Conservation (phyloP, 805 yeast species). For the Teunomyces barrocoloradensis region DNA sequence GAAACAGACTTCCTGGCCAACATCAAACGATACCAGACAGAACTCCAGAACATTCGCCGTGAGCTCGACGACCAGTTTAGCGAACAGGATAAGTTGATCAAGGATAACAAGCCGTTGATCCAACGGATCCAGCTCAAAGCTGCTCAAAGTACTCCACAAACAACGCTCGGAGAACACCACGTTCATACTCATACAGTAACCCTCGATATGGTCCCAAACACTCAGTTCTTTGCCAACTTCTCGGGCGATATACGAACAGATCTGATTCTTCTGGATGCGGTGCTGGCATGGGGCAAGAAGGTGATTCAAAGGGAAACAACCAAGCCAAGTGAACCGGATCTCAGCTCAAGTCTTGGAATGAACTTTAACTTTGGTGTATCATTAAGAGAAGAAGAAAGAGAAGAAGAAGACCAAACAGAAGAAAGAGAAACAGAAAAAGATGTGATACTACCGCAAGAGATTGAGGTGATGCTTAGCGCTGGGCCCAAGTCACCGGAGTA, state of each 20-base stretch:
- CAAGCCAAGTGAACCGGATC: not conserved
- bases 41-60: constrained; percentile 19
- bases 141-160: too few relatives aligned
- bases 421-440: not conserved
- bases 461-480: not conserved
- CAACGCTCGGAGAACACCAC: not conserved
- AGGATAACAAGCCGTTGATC: constrained; percentile 5
- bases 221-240: constrained; percentile 13
- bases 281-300: constrained; percentile 22
- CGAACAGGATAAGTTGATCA: constrained; percentile 17
- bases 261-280: constrained; percentile 7
- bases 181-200: constrained; percentile 9
- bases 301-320: constrained; percentile 6
- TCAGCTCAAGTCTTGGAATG: constrained; percentile 21
- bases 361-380: constrained; percentile 12
- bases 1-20: constrained; percentile 23
- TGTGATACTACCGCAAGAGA: constrained; percentile 1
- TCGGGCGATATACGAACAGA: constrained; percentile 11
- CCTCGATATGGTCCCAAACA: constrained; percentile 14
- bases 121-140: constrained; percentile 1
- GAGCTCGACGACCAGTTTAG: constrained; percentile 26
- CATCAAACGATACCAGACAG: constrained; percentile 21
- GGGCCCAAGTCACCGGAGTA: not conserved
- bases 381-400: not conserved
- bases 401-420: constrained; percentile 1